Evolutionary conservation across 345 rosid genomes (phyloP), one percentile per base, ranked within the genome.

Genomic region (Salix arbutifolia): DNA sequence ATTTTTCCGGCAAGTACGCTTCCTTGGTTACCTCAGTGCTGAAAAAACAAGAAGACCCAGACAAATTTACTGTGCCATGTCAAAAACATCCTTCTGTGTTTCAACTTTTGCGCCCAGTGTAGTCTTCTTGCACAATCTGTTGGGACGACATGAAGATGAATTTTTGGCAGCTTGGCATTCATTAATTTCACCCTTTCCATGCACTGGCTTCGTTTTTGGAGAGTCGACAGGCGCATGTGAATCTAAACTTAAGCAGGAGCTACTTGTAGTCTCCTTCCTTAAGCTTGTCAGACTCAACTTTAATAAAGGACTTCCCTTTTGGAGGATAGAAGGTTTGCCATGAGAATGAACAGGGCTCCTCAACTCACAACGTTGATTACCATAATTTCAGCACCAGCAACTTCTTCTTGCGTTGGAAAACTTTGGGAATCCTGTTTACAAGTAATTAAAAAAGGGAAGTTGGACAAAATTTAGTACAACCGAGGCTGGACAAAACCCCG

Each of bases 181-280:
- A 40, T 42, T 74, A 4, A 71, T 42, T 64, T 67, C 75, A 76
- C 77, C 80, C 60, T 72, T 86, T 71, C 66, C 70, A 74, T 79
- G 80, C 79, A 73, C 83, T 50, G 83, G 69, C 82, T 84, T 88
- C 53, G 53, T 67, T 52, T 67, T 68, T 60, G 81, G 72, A 75
- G 77, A 75, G 42, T 61, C 83, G 73, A 60, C 75, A 23, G 85
- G 71, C 48, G 85, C 84, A 80, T 84, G 82, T 16, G 91, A 82
- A 85, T 91, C 92, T 80, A 93, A 87, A 82, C 91, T 95, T 83
- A 92, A 82, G 97, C 97, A 91, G 67, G 97, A 89, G 70, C 81
- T 80, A 81, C 82, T 78, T 46, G 83, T 69, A 60, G 76, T 70
- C 69, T 89, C 94, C 76, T 82, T 89, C 65, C 83, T 84, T 38